A percentile compares a stretch with the other conserved stretches of the same genome.
These are phyloP conservation scores for Diutina pseudorugosa DNA, from an alignment of 1,139 yeast species.

Conservation along the genomic window DNA sequence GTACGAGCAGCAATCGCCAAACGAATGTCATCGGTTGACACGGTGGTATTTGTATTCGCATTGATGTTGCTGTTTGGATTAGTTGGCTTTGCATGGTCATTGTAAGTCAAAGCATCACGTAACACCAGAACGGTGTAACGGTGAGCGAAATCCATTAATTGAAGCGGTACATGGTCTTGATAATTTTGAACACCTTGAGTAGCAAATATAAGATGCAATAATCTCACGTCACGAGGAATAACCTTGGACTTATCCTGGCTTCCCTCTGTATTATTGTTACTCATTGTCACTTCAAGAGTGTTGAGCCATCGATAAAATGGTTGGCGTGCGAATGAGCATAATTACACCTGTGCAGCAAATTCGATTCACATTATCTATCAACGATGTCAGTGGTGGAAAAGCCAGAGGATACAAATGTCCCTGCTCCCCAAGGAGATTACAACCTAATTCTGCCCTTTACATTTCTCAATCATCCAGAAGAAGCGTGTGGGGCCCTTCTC, in stretches of 20 bases:
- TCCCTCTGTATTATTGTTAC: background rate
- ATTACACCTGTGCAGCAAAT: background rate
- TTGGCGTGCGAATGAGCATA: background rate
- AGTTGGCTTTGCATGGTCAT: slow-evolving; percentile 49
- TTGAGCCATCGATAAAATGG: background rate
- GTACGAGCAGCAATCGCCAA: slow-evolving; percentile 90
- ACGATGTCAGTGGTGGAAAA: background rate
- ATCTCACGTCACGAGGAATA: slow-evolving; percentile 82
- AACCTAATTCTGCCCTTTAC: background rate
- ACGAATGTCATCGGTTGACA: slow-evolving; percentile 82
- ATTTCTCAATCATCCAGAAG: background rate
- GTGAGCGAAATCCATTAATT: slow-evolving; percentile 92
- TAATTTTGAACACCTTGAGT: slow-evolving; percentile 87
- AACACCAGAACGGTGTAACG: slow-evolving; percentile 77
- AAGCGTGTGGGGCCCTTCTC: background rate
- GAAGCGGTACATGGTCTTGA: slow-evolving; percentile 91
- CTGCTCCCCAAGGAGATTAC: background rate
- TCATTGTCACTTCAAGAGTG: background rate
- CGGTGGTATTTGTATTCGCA: slow-evolving; percentile 27
- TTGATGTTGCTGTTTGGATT: slow-evolving; percentile 18
- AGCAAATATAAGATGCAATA: slow-evolving; percentile 81
- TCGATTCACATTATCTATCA: background rate
- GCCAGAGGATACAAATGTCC: background rate
- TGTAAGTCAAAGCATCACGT: slow-evolving; percentile 80
- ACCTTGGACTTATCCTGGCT: slow-evolving; percentile 7